phyloP scores from a whole-genome alignment of 2,329 filamentous ascomycete genomes.

The Penicillium sp. region DNA sequence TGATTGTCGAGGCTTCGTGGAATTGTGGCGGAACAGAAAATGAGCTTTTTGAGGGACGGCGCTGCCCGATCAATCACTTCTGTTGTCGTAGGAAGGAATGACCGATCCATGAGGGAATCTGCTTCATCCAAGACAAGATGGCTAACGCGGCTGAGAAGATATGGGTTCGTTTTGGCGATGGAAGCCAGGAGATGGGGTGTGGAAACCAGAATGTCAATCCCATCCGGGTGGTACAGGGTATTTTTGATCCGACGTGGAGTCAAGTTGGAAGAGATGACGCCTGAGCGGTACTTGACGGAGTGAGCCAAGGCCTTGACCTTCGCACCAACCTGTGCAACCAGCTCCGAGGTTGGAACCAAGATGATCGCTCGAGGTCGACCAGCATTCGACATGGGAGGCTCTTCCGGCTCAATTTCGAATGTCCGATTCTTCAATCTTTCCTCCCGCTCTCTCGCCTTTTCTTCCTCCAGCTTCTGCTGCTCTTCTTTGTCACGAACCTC shows the following conservation, averaged over 20 bases:
- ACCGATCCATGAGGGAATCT: constrained; percentile 89
- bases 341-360: constrained; percentile 84
- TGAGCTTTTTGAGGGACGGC: constrained; percentile 75
- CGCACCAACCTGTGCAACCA: constrained; percentile 78
- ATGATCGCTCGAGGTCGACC: constrained; percentile 79
- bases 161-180: constrained; percentile 83
- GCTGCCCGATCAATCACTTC: constrained; percentile 74
- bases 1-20: constrained; percentile 81
- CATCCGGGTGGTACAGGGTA: constrained; percentile 70
- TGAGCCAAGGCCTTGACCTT: constrained; percentile 81
- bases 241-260: constrained; percentile 74
- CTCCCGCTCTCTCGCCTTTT: constrained; percentile 51
- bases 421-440: constrained; percentile 49
- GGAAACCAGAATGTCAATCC: constrained; percentile 78
- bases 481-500: constrained; percentile 61
- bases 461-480: constrained; percentile 47
- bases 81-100: constrained; percentile 77
- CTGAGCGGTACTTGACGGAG: constrained; percentile 77
- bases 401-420: constrained; percentile 55
- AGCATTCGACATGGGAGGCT: constrained; percentile 60
- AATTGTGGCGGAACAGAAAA: constrained; percentile 95
- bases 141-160: constrained; percentile 82
- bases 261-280: constrained; percentile 71
- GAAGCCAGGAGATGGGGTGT: constrained; percentile 86
- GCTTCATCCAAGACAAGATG: constrained; percentile 93